Conservation (phyloP, 2,329 filamentous ascomycete genomes). For the Annulohypoxylon truncatum region DNA sequence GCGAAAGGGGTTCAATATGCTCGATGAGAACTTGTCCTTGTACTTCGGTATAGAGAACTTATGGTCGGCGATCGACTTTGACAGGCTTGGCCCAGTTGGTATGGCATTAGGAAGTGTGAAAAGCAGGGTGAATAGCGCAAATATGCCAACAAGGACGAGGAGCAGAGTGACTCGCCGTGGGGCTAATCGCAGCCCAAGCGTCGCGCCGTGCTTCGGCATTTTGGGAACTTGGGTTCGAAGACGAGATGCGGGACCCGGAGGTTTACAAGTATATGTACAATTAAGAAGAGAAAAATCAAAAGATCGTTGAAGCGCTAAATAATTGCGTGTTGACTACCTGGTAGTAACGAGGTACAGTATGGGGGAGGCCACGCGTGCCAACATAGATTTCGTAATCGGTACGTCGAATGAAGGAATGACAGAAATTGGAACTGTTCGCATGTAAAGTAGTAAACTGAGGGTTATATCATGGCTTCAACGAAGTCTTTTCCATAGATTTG, state of each 20-base stretch:
- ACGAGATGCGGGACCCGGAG: neutral
- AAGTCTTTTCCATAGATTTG: constrained; percentile 1
- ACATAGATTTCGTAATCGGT: constrained; percentile 9
- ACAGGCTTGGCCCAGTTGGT: constrained; percentile 62
- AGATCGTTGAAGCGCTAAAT: constrained; percentile 7
- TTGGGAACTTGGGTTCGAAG: constrained; percentile 28
- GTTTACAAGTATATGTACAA: constrained; percentile 12
- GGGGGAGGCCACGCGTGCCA: constrained; percentile 23
- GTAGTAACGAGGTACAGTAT: constrained; percentile 5
- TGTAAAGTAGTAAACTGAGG: constrained; percentile 21
- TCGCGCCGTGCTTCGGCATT: constrained; percentile 61
- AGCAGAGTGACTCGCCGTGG: constrained; percentile 65
- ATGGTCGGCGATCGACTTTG: constrained; percentile 60
- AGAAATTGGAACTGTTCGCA: constrained; percentile 14
- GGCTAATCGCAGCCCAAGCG: constrained; percentile 63
- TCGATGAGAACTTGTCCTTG: constrained; percentile 60
- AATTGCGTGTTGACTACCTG: constrained; percentile 4
- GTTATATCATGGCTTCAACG: constrained; percentile 27
- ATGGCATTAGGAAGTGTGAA: constrained; percentile 62
- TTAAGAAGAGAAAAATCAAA: constrained; percentile 13
- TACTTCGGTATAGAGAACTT: constrained; percentile 63
- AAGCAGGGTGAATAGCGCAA: constrained; percentile 66
- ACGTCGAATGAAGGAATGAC: constrained; percentile 29
- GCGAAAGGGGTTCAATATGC: constrained; percentile 73
- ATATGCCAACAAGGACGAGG: constrained; percentile 62